These are phyloP conservation scores for Obba rivulosa DNA, from an alignment of 768 basidiomycete genomes.

Conservation along the genomic window DNA sequence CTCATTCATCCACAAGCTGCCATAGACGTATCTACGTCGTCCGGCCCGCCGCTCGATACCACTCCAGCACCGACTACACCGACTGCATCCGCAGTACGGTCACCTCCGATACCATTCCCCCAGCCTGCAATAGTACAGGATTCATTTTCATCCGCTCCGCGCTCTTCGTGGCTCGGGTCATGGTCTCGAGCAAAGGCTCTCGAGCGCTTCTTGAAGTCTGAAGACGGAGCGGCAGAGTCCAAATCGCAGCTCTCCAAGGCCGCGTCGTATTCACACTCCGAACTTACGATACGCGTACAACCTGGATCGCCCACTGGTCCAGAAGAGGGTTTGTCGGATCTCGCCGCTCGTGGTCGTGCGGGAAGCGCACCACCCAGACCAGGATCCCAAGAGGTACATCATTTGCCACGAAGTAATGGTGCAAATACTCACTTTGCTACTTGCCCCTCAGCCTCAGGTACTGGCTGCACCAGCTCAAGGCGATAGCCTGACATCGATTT, in stretches of 20 bases:
- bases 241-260: neutral
- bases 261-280: neutral
- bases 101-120: conserved; percentile 3
- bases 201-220: neutral
- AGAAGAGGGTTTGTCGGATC: neutral
- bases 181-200: conserved; percentile 3
- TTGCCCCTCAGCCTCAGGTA: too few relatives aligned
- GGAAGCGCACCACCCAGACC: neutral
- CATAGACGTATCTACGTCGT: too few relatives aligned
- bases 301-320: neutral
- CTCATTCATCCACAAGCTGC: too few relatives aligned
- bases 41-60: too few relatives aligned
- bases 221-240: neutral
- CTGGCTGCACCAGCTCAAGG: neutral
- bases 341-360: neutral
- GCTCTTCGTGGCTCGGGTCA: conserved; percentile 15
- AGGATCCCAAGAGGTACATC: conserved; percentile 6
- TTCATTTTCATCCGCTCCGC: neutral
- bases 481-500: neutral
- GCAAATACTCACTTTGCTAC: too few relatives aligned
- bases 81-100: too few relatives aligned
- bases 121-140: neutral
- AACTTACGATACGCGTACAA: neutral
- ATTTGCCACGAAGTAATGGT: neutral
- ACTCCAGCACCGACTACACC: too few relatives aligned